These are phyloP conservation scores for Micractinium sp. DNA, from an alignment of 139 green algal genomes.

Conservation along the genomic window DNA sequence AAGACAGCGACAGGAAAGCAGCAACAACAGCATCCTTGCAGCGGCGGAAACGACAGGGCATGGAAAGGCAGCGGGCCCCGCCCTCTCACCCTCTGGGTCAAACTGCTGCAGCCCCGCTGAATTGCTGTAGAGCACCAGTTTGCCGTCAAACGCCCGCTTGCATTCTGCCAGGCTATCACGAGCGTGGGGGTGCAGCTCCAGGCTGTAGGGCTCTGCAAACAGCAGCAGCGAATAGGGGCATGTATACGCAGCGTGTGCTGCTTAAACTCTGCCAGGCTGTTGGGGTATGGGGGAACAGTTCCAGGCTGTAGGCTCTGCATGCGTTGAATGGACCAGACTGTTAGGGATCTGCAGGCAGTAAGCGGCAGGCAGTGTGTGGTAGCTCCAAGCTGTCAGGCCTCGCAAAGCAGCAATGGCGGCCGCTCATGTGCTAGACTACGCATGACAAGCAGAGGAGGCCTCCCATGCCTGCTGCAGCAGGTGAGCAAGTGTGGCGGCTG, in stretches of 20 bases:
- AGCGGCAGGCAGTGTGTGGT: too few relatives aligned
- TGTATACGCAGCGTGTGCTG: too few relatives aligned
- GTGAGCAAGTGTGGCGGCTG: background rate
- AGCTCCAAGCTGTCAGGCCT: too few relatives aligned
- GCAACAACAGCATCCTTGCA: too few relatives aligned
- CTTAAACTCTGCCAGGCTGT: slow-evolving; percentile 64
- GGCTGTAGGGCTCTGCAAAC: slow-evolving; percentile 67
- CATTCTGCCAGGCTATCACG: slow-evolving; percentile 58
- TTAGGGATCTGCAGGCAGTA: too few relatives aligned
- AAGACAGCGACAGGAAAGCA: background rate
- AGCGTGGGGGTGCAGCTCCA: slow-evolving; percentile 55
- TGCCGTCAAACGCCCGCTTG: slow-evolving; percentile 63
- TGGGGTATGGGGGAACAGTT: slow-evolving; percentile 49
- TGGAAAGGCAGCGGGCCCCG: too few relatives aligned
- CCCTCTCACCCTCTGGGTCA: slow-evolving; percentile 82
- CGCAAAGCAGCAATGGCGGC: too few relatives aligned
- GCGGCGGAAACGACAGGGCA: too few relatives aligned
- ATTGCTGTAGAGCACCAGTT: slow-evolving; percentile 89
- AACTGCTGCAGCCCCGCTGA: slow-evolving; percentile 92
- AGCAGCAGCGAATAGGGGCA: too few relatives aligned
- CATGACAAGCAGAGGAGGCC: background rate
- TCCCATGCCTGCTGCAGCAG: background rate
- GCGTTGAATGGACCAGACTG: too few relatives aligned
- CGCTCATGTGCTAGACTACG: too few relatives aligned
- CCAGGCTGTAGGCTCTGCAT: slow-evolving; percentile 61